A percentile compares a stretch with the other conserved stretches of the same genome.
phyloP scores from a whole-genome alignment of 225 moss, liverwort and hornwort genomes.

The Polytrichum formosum region DNA sequence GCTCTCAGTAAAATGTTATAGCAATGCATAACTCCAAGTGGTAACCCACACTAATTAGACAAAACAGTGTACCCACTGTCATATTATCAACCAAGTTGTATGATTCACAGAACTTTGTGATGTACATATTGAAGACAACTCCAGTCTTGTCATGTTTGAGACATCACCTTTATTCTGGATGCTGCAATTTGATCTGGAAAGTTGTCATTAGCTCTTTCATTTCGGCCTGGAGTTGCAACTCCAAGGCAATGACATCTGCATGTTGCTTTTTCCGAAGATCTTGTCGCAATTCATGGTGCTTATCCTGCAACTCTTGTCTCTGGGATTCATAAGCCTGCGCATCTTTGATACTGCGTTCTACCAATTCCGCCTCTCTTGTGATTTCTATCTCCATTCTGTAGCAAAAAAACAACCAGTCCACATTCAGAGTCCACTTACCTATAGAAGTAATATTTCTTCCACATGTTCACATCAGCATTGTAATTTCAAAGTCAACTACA shows the following conservation, averaged over 20 bases:
- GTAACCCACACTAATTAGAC: no score
- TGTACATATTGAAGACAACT: no score
- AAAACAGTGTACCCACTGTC: no score
- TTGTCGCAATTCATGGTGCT: constrained; percentile 6
- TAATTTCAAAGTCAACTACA: no score
- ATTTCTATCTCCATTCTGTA: constrained; percentile 14
- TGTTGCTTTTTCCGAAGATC: constrained; percentile 5
- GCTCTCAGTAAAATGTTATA: no score
- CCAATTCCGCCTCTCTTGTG: constrained; percentile 1
- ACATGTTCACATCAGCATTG: no score
- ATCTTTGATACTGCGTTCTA: constrained; percentile 7
- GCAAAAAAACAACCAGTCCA: not conserved
- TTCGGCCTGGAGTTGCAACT: constrained; percentile 5
- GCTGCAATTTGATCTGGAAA: constrained; percentile 5
- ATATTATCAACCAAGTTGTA: no score
- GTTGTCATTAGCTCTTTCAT: not conserved
- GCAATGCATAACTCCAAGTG: no score
- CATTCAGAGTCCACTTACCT: not conserved
- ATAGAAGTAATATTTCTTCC: no score
- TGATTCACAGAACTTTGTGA: no score
- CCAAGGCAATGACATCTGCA: not conserved
- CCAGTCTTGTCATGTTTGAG: no score
- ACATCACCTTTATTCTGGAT: not conserved
- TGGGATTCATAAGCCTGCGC: constrained; percentile 10
- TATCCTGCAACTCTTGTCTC: constrained; percentile 6